Percentiles rank a stretch among this genome's conserved stretches.
phyloP scores from a whole-genome alignment of 495 filamentous ascomycete species.

The Annulohypoxylon stygium region DNA sequence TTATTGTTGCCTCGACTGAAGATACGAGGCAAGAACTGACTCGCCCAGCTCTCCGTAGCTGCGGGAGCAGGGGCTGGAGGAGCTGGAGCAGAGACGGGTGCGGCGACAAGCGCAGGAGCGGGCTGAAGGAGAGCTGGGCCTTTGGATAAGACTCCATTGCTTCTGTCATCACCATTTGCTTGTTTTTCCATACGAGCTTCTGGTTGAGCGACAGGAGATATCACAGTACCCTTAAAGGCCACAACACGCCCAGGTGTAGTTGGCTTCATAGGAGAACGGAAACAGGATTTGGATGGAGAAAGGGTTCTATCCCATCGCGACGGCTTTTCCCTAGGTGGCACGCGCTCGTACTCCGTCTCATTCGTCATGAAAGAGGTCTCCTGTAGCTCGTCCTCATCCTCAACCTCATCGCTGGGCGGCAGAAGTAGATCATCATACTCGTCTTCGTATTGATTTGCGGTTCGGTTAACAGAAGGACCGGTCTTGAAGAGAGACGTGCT shows the following conservation, averaged over 20 bases:
- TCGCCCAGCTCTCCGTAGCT: neutral
- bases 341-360: constrained; percentile 50
- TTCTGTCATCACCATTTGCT: constrained; percentile 17
- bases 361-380: constrained; percentile 50
- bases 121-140: constrained; percentile 29
- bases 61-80: neutral
- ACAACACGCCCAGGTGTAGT: constrained; percentile 63
- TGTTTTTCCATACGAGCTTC: constrained; percentile 47
- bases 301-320: constrained; percentile 52
- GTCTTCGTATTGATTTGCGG: constrained; percentile 7
- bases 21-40: constrained; percentile 11
- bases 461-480: constrained; percentile 18
- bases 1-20: neutral
- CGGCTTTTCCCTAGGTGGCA: constrained; percentile 50
- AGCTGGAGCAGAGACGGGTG: constrained; percentile 6
- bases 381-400: constrained; percentile 46
- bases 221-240: constrained; percentile 58
- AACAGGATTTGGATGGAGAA: constrained; percentile 65
- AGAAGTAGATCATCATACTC: constrained; percentile 24
- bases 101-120: neutral
- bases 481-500: constrained; percentile 53
- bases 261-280: constrained; percentile 65
- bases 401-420: constrained; percentile 46
- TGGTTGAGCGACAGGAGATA: constrained; percentile 54
- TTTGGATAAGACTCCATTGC: constrained; percentile 19